Percentiles rank a stretch among this genome's conserved stretches.
phyloP scores from a whole-genome alignment of 139 green algal species.

The Edaphochlamys debaryana region DNA sequence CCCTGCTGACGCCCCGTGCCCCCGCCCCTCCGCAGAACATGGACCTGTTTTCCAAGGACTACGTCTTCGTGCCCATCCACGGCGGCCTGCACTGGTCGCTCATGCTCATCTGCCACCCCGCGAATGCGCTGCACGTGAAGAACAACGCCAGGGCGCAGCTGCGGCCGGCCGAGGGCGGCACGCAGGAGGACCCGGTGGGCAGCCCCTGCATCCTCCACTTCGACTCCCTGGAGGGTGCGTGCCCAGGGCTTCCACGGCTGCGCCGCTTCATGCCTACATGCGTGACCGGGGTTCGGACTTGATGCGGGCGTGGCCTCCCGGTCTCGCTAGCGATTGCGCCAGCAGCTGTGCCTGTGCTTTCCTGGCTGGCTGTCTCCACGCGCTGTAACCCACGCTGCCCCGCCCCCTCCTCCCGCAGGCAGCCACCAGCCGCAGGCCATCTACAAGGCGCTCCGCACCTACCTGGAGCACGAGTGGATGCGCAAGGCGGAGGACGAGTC shows the following conservation, averaged over 20 bases:
- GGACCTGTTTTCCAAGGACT: conserved; percentile 89
- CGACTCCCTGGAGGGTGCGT: conserved; percentile 75
- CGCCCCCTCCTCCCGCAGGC: conserved; percentile 46
- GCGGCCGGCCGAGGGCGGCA: not conserved
- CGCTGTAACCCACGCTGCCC: too few relatives aligned
- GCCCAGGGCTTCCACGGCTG: too few relatives aligned
- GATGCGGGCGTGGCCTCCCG: too few relatives aligned
- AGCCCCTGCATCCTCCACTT: conserved; percentile 72
- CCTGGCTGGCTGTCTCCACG: too few relatives aligned
- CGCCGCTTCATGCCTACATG: too few relatives aligned
- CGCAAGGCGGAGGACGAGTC: conserved; percentile 28
- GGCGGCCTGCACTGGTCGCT: conserved; percentile 91
- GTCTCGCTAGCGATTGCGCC: too few relatives aligned
- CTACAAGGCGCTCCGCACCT: conserved; percentile 61
- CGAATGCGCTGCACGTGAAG: not conserved
- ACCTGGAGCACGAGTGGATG: conserved; percentile 70
- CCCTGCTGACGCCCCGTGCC: too few relatives aligned
- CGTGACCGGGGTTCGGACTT: too few relatives aligned
- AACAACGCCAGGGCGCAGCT: not conserved
- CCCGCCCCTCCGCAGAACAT: conserved; percentile 55
- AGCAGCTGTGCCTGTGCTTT: too few relatives aligned
- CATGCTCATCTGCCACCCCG: conserved; percentile 85
- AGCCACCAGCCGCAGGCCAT: conserved; percentile 56
- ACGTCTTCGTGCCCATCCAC: conserved; percentile 93
- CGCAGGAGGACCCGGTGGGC: not conserved